A percentile compares a stretch with the other conserved stretches of the same genome.
Conservation (phyloP, 2,329 filamentous ascomycete species). For the Talaromyces piceae region DNA sequence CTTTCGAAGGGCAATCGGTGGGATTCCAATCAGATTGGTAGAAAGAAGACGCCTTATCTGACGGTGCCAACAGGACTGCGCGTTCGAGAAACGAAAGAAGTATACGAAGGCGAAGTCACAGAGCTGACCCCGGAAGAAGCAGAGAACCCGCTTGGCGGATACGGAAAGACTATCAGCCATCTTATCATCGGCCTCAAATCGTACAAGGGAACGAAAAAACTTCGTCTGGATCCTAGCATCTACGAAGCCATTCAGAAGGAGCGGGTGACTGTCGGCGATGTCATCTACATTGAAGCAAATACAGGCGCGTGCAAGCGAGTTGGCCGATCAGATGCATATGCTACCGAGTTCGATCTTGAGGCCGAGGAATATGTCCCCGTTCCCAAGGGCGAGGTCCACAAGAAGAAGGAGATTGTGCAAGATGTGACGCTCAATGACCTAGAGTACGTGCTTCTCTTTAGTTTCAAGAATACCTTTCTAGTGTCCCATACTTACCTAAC, state of each 20-base stretch:
- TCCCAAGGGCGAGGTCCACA: conserved; percentile 97
- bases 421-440: conserved; percentile 96
- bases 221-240: conserved; percentile 92
- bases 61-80: conserved; percentile 55
- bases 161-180: conserved; percentile 95
- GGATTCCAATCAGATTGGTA: conserved; percentile 12
- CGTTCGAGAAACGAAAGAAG: conserved; percentile 97
- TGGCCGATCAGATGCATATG: conserved; percentile 90
- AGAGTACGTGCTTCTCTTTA: conserved; percentile 40
- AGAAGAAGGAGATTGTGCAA: conserved; percentile 99
- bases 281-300: conserved; percentile 99
- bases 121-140: conserved; percentile 96
- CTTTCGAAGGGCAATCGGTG: conserved; percentile 90
- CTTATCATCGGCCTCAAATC: conserved; percentile 91
- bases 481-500: neutral
- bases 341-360: conserved; percentile 96
- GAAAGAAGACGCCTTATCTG: too few relatives aligned
- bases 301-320: conserved; percentile 97
- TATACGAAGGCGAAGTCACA: conserved; percentile 97
- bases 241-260: conserved; percentile 99
- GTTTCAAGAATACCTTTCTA: neutral
- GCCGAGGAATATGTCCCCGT: conserved; percentile 98
- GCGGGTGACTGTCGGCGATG: conserved; percentile 88
- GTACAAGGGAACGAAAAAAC: conserved; percentile 93
- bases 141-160: conserved; percentile 93